Percentiles rank a stretch among this genome's conserved stretches.
Conservation (phyloP, 2,329 filamentous ascomycete genomes). For the Cryphonectria parasitica region DNA sequence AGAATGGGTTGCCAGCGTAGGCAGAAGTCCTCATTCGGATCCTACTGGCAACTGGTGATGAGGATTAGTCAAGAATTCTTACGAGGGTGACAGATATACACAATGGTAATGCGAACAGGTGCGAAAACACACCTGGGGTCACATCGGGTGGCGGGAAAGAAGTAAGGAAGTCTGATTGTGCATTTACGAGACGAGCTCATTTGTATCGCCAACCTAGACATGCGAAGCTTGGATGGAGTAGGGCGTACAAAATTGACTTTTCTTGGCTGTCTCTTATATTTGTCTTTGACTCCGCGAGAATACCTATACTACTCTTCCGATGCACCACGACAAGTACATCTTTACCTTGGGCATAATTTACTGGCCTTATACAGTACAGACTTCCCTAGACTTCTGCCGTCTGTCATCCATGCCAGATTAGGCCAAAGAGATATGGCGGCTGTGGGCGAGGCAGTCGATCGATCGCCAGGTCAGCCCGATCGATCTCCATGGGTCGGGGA, state of each 20-base stretch:
- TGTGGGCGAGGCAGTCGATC: not conserved
- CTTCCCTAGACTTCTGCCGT: not conserved
- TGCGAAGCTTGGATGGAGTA: constrained; percentile 6
- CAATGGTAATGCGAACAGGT: not conserved
- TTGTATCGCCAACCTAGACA: constrained; percentile 6
- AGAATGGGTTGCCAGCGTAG: not conserved
- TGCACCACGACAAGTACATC: not conserved
- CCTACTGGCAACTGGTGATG: not conserved
- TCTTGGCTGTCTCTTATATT: not conserved
- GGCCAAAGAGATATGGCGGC: not conserved
- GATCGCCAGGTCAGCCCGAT: not conserved
- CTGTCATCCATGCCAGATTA: not conserved
- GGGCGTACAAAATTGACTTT: constrained; percentile 15
- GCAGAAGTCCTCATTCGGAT: not conserved
- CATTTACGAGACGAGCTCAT: not conserved
- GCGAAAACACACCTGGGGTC: not conserved
- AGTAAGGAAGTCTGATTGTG: not conserved
- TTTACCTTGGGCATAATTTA: not conserved
- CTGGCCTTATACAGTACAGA: not conserved
- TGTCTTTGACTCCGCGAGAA: not conserved
- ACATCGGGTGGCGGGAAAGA: not conserved
- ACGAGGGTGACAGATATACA: not conserved
- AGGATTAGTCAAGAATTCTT: not conserved
- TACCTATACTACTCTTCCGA: not conserved
- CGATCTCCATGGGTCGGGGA: not conserved